Evolutionary conservation across 1,284 basidiomycete genomes (phyloP).

Genomic region (Cryptococcus sp.): DNA sequence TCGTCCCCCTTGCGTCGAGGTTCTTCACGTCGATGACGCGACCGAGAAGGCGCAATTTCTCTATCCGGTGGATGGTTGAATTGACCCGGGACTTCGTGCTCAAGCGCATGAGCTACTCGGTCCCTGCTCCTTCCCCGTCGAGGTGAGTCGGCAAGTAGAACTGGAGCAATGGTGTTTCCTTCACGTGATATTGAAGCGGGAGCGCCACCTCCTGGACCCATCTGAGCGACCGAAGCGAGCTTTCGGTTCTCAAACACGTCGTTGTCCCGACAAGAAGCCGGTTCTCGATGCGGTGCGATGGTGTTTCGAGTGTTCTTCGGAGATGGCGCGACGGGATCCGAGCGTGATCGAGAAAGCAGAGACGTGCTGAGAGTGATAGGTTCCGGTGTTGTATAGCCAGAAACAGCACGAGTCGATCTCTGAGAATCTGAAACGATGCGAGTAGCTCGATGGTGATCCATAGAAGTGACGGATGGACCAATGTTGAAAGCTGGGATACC

Average conservation of each 20-base stretch:
- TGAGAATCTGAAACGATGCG: constrained; percentile 25
- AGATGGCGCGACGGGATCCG: constrained; percentile 32
- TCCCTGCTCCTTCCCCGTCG: constrained; percentile 35
- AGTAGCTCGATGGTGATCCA: constrained; percentile 8
- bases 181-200: constrained; percentile 1
- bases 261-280: neutral
- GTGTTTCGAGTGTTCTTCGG: constrained; percentile 4
- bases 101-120: constrained; percentile 17
- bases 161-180: constrained; percentile 3
- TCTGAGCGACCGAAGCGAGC: neutral
- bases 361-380: constrained; percentile 16
- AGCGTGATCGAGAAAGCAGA: constrained; percentile 37
- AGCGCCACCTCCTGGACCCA: neutral
- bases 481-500: constrained; percentile 32
- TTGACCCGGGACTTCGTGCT: constrained; percentile 15
- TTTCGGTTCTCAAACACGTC: too few relatives aligned
- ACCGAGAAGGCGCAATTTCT: constrained; percentile 36
- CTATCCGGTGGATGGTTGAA: constrained; percentile 34
- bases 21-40: constrained; percentile 21
- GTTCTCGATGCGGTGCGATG: constrained; percentile 8
- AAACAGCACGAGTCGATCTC: neutral
- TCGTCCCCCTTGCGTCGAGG: constrained; percentile 2
- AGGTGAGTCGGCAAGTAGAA: constrained; percentile 2
- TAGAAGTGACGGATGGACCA: constrained; percentile 19
- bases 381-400: constrained; percentile 9